Conservation (phyloP, 2,329 filamentous ascomycete genomes). For the Cladosporium sphaerospermum region DNA sequence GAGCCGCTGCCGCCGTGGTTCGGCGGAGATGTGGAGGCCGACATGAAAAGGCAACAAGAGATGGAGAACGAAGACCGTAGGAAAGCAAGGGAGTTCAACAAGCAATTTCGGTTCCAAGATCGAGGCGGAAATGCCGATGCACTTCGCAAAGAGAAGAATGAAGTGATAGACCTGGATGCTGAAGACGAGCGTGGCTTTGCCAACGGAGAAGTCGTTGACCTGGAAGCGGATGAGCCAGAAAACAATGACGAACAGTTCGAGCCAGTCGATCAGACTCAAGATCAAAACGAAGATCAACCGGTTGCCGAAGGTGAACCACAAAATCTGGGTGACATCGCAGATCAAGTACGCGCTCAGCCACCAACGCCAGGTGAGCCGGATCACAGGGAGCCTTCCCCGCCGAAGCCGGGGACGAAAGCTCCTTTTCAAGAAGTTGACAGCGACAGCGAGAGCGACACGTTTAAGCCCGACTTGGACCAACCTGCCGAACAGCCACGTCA, state of each 20-base stretch:
- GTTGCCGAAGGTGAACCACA: not conserved
- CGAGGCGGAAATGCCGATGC: slow-evolving; percentile 44
- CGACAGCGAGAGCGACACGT: slow-evolving; percentile 14
- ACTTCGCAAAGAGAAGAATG: slow-evolving; percentile 47
- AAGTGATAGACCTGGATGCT: slow-evolving; percentile 44
- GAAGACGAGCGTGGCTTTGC: slow-evolving; percentile 27
- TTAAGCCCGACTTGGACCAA: slow-evolving; percentile 1
- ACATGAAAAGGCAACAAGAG: slow-evolving; percentile 47
- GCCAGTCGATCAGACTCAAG: not conserved
- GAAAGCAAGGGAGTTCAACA: slow-evolving; percentile 50
- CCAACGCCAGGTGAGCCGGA: slow-evolving; percentile 24
- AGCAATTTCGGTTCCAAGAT: slow-evolving; percentile 55
- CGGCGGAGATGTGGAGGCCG: slow-evolving; percentile 49
- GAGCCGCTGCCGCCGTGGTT: slow-evolving; percentile 74
- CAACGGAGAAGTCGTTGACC: slow-evolving; percentile 36
- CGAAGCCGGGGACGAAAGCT: slow-evolving; percentile 5
- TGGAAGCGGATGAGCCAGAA: slow-evolving; percentile 28
- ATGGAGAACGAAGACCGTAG: slow-evolving; percentile 45
- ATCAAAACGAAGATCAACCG: slow-evolving; percentile 18
- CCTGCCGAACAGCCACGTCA: not conserved
- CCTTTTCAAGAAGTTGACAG: slow-evolving; percentile 15
- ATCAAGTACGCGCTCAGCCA: slow-evolving; percentile 38
- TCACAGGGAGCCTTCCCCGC: slow-evolving; percentile 2
- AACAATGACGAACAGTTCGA: slow-evolving; percentile 22
- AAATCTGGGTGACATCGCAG: slow-evolving; percentile 39